A percentile compares a stretch with the other conserved stretches of the same genome.
phyloP scores from a whole-genome alignment of 139 green algal genomes.

The Bryopsis sp. region DNA sequence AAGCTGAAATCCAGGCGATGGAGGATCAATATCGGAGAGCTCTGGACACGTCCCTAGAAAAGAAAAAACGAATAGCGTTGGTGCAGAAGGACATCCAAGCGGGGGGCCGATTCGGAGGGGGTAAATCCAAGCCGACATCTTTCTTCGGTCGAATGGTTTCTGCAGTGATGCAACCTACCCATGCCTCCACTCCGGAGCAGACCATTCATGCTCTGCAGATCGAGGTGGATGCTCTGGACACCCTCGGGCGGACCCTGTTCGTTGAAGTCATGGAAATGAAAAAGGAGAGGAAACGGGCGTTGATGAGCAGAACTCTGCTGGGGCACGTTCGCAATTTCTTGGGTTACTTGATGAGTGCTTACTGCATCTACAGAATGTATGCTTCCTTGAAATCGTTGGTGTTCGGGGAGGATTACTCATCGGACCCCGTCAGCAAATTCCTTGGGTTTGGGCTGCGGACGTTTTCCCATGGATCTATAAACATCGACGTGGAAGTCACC shows the following conservation, averaged over 20 bases:
- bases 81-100: background rate
- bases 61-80: constrained; percentile 47
- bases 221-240: constrained; percentile 33
- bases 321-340: constrained; percentile 73
- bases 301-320: constrained; percentile 53
- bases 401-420: constrained; percentile 66
- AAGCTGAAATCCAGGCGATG: constrained; percentile 60
- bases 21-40: constrained; percentile 63
- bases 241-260: constrained; percentile 43
- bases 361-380: constrained; percentile 75
- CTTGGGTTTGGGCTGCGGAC: constrained; percentile 49
- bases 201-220: background rate
- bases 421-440: constrained; percentile 55
- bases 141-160: no score
- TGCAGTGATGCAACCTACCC: background rate
- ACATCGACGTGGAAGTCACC: constrained; percentile 37
- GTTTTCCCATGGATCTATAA: constrained; percentile 43
- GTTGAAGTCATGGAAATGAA: constrained; percentile 69
- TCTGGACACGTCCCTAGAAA: constrained; percentile 43
- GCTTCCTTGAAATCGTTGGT: constrained; percentile 54
- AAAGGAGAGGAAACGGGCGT: constrained; percentile 50
- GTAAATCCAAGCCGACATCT: no score
- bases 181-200: background rate
- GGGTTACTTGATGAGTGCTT: constrained; percentile 68
- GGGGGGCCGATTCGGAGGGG: no score